These are phyloP conservation scores for Nicotiana otophora DNA, from an alignment of 257 asterid species.

Conservation along the genomic window DNA sequence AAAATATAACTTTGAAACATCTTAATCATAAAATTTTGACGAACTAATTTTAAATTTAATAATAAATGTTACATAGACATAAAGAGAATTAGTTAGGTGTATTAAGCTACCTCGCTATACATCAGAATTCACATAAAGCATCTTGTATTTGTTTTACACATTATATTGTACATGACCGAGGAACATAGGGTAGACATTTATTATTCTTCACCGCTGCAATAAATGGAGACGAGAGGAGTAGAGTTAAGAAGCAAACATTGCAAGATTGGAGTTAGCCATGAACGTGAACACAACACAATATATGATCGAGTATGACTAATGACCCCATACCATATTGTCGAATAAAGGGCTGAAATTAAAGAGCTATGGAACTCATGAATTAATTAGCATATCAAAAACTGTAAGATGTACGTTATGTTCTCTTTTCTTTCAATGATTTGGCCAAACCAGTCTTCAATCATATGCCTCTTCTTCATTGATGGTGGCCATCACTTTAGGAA, in stretches of 20 bases:
- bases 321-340: neutral
- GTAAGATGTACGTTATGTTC: neutral
- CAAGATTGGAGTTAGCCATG: too few relatives aligned
- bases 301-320: neutral
- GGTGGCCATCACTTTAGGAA: neutral
- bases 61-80: neutral
- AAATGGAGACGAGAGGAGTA: too few relatives aligned
- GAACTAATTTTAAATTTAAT: too few relatives aligned
- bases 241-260: too few relatives aligned
- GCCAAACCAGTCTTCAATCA: neutral
- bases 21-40: too few relatives aligned
- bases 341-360: neutral
- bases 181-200: too few relatives aligned
- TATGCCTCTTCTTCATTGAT: neutral
- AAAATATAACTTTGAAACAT: too few relatives aligned
- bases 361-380: neutral
- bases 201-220: too few relatives aligned
- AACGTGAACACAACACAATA: too few relatives aligned
- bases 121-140: too few relatives aligned
- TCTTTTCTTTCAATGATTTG: neutral
- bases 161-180: too few relatives aligned
- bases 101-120: too few relatives aligned
- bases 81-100: neutral
- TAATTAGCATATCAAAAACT: neutral
- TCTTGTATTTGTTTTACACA: neutral